These are phyloP conservation scores for Skeletonema marinoi DNA, from an alignment of 108 stramenopile species.

Conservation along the genomic window DNA sequence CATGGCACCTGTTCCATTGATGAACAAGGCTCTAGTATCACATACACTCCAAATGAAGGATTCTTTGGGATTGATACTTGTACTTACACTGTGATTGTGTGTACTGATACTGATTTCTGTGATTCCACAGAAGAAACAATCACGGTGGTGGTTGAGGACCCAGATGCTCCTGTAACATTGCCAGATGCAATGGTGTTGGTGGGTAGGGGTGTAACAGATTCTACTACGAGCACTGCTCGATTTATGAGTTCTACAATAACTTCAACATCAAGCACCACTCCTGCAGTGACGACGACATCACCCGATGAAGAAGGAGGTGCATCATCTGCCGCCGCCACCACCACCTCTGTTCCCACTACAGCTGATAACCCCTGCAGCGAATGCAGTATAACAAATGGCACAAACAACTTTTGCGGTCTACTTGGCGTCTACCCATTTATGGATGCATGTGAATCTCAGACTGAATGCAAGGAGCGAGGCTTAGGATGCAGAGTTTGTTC, in stretches of 20 bases:
- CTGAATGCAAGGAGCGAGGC: background rate
- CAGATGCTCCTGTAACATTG: background rate
- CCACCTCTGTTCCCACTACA: background rate
- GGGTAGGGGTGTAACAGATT: background rate
- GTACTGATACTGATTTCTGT: background rate
- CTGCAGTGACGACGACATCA: no score
- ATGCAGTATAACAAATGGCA: background rate
- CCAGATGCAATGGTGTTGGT: background rate
- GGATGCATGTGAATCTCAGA: background rate
- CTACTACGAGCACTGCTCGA: no score
- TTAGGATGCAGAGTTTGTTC: background rate
- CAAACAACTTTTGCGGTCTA: background rate
- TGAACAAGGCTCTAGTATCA: background rate
- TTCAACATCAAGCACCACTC: no score
- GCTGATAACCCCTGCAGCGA: background rate
- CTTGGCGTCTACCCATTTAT: background rate
- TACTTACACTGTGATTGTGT: background rate
- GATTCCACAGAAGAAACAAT: background rate
- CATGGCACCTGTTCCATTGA: background rate
- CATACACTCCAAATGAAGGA: background rate
- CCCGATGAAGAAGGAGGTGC: no score
- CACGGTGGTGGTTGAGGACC: background rate
- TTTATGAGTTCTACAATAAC: no score
- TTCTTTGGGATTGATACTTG: background rate
- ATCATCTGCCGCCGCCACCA: no score